Evolutionary conservation across 345 rosid genomes (phyloP).

Genomic region (Kernera saxatilis): DNA sequence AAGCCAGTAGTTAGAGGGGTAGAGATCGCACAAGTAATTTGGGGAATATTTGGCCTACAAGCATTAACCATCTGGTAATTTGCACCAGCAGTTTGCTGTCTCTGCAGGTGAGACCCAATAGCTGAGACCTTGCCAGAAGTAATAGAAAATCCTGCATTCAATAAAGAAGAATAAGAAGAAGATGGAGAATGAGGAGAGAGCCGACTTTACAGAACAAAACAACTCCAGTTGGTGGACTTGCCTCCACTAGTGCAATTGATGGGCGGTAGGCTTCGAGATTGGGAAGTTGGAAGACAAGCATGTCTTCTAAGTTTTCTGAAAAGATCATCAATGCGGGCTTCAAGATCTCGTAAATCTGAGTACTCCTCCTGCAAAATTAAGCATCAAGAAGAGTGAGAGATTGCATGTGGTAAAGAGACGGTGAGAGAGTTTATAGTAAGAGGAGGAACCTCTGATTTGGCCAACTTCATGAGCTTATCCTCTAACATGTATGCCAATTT

Average conservation of each 20-base stretch:
- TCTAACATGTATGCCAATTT: constrained; percentile 56
- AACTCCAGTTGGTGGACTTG: constrained; percentile 13
- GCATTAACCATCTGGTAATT: constrained; percentile 52
- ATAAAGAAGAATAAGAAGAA: constrained; percentile 3
- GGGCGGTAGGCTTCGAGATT: constrained; percentile 46
- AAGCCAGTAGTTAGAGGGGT: constrained; percentile 22
- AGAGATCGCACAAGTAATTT: too few relatives aligned
- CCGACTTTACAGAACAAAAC: too few relatives aligned
- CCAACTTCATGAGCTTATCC: constrained; percentile 51
- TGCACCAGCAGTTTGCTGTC: constrained; percentile 48
- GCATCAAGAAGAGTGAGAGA: background rate
- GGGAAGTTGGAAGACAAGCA: constrained; percentile 14
- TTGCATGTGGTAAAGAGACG: background rate
- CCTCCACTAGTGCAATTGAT: constrained; percentile 39
- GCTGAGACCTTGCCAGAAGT: constrained; percentile 52
- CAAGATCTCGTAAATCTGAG: constrained; percentile 45
- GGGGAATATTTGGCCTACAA: constrained; percentile 54
- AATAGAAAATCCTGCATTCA: constrained; percentile 51
- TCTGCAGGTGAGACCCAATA: constrained; percentile 47
- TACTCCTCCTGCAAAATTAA: constrained; percentile 53
- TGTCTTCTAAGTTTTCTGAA: constrained; percentile 21
- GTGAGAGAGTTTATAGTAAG: too few relatives aligned
- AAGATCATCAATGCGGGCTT: constrained; percentile 41
- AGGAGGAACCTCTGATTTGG: constrained; percentile 46
- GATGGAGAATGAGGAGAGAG: too few relatives aligned